Conservation (phyloP, 495 filamentous ascomycete genomes). For the Aspergillus cavernicola region DNA sequence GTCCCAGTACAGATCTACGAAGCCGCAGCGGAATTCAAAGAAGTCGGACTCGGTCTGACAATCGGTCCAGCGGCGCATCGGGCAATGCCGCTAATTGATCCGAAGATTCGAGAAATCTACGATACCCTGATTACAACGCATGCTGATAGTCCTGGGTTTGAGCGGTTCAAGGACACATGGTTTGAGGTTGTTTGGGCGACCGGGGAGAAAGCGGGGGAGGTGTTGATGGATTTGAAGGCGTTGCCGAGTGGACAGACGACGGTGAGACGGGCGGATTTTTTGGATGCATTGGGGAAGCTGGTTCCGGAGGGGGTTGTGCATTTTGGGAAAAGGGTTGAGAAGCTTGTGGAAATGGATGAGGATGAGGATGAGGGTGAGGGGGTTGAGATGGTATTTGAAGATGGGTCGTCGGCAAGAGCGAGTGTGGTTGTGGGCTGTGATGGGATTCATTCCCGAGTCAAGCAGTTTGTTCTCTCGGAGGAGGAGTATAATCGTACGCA, state of each 20-base stretch:
- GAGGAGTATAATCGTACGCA: constrained; percentile 29
- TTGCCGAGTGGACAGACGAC: constrained; percentile 31
- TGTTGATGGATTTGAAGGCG: constrained; percentile 31
- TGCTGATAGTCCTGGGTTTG: constrained; percentile 18
- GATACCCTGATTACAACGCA: constrained; percentile 34
- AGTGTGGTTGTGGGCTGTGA: constrained; percentile 56
- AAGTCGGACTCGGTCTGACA: constrained; percentile 58
- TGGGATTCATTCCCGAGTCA: constrained; percentile 51
- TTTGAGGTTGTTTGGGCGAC: constrained; percentile 14
- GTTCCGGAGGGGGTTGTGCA: constrained; percentile 42
- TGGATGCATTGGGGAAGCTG: constrained; percentile 55
- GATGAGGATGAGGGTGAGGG: constrained; percentile 18
- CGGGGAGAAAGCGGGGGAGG: constrained; percentile 22
- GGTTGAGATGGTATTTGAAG: constrained; percentile 26
- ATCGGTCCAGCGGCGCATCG: constrained; percentile 56
- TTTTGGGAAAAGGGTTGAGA: constrained; percentile 32
- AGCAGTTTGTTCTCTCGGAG: constrained; percentile 41
- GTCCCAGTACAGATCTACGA: constrained; percentile 54
- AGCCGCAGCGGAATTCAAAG: constrained; percentile 46
- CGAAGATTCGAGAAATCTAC: constrained; percentile 31
- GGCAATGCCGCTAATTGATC: constrained; percentile 49
- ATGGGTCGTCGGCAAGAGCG: constrained; percentile 27
- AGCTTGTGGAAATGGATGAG: constrained; percentile 15
- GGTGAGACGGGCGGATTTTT: constrained; percentile 53
- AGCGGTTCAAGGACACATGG: constrained; percentile 5